phyloP scores from a whole-genome alignment of 306 rosid genomes.

The Biancaea sappan region DNA sequence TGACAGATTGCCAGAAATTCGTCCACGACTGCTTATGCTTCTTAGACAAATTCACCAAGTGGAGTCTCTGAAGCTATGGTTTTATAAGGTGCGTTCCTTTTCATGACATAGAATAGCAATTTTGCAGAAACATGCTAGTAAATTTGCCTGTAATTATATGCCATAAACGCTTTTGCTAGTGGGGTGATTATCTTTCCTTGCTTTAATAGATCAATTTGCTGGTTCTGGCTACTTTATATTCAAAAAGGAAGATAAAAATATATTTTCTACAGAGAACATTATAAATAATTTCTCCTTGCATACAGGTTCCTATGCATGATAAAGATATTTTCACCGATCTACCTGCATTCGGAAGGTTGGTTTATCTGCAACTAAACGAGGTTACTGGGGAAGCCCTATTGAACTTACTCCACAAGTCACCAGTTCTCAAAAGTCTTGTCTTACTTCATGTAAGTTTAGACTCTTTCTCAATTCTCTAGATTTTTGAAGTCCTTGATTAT shows the following conservation, averaged over 20 bases:
- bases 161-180: background rate
- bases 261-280: too few relatives aligned
- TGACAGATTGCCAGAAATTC: constrained; percentile 2
- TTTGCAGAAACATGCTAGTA: background rate
- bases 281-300: background rate
- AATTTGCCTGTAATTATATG: background rate
- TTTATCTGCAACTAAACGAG: constrained; percentile 42
- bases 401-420: constrained; percentile 42
- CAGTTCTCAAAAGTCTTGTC: constrained; percentile 37
- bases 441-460: constrained; percentile 46
- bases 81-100: constrained; percentile 45
- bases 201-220: background rate
- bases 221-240: background rate
- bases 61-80: constrained; percentile 35
- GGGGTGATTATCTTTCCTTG: background rate
- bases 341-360: constrained; percentile 37
- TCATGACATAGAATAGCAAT: background rate
- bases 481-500: constrained; percentile 7
- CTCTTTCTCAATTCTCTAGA: background rate
- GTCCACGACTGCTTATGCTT: constrained; percentile 21
- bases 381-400: constrained; percentile 40
- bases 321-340: constrained; percentile 26
- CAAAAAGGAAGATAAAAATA: background rate
- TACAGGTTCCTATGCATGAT: constrained; percentile 31
- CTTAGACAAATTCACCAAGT: constrained; percentile 37